These are phyloP conservation scores for Chaetomium tenue DNA, from an alignment of 495 filamentous ascomycete genomes.

Conservation along the genomic window DNA sequence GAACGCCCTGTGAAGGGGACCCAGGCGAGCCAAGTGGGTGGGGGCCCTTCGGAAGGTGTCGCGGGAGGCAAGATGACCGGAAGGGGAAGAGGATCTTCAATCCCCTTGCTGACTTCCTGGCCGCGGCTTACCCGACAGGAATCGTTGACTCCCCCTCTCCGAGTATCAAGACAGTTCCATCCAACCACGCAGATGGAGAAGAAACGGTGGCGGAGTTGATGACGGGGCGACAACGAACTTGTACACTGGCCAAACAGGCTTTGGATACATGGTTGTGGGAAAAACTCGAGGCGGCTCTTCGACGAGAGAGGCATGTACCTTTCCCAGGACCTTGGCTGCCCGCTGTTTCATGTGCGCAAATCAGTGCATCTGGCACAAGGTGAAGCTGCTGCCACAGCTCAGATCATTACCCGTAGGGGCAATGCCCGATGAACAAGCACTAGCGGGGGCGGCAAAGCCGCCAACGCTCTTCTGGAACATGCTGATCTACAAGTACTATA, in stretches of 20 bases:
- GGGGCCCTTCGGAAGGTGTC: conserved; percentile 4
- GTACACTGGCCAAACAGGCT: not conserved
- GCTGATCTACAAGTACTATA: conserved; percentile 11
- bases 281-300: not conserved
- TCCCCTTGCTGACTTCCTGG: not conserved
- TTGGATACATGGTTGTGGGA: conserved; percentile 1
- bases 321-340: not conserved
- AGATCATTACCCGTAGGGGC: conserved; percentile 30
- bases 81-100: conserved; percentile 28
- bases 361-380: conserved; percentile 18
- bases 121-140: conserved; percentile 6
- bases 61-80: conserved; percentile 7
- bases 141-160: not conserved
- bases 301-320: not conserved
- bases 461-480: conserved; percentile 11
- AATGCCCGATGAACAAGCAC: conserved; percentile 21
- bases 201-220: not conserved
- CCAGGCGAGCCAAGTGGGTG: not conserved
- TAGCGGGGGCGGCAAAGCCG: conserved; percentile 7
- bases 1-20: conserved; percentile 3
- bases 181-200: not conserved
- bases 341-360: conserved; percentile 20
- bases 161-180: not conserved
- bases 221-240: not conserved
- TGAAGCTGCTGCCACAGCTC: conserved; percentile 15